These are phyloP conservation scores for Ocimum tenuiflorum DNA, from an alignment of 257 asterid species.

Conservation along the genomic window DNA sequence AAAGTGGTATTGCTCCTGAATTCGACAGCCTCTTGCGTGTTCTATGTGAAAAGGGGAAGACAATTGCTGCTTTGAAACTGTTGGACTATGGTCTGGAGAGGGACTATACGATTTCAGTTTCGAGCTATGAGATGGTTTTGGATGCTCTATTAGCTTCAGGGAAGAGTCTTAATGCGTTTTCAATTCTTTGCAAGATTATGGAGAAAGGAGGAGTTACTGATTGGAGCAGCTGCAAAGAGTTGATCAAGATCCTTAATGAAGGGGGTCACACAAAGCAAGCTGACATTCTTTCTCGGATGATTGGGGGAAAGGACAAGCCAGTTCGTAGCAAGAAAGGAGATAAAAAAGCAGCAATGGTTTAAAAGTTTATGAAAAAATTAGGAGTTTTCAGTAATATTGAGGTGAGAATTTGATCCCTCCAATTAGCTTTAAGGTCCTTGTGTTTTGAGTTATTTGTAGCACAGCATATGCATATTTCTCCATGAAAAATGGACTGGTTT, in stretches of 20 bases:
- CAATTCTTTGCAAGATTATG: conserved; percentile 63
- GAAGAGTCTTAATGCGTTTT: conserved; percentile 83
- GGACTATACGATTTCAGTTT: conserved; percentile 36
- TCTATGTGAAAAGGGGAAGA: conserved; percentile 69
- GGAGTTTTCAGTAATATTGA: conserved; percentile 3
- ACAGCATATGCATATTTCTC: conserved; percentile 2
- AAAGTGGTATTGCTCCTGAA: conserved; percentile 57
- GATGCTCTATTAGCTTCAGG: conserved; percentile 74
- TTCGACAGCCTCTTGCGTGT: conserved; percentile 48
- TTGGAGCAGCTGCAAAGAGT: conserved; percentile 53
- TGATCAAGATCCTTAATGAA: conserved; percentile 68
- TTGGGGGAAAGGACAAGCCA: conserved; percentile 30
- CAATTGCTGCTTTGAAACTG: conserved; percentile 71
- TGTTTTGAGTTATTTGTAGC: not conserved
- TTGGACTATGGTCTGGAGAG: conserved; percentile 67
- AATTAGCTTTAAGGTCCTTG: not conserved
- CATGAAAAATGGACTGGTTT: conserved; percentile 1
- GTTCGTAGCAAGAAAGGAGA: conserved; percentile 51
- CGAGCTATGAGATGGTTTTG: conserved; percentile 77
- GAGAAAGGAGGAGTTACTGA: conserved; percentile 66
- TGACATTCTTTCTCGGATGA: conserved; percentile 68
- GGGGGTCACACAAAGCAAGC: conserved; percentile 93
- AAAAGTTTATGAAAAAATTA: not conserved
- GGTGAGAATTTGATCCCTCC: conserved; percentile 25
- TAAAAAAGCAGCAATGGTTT: conserved; percentile 35